Conservation (phyloP, 208 protist genomes). For the Herpetomonas samuelpessoai region DNA sequence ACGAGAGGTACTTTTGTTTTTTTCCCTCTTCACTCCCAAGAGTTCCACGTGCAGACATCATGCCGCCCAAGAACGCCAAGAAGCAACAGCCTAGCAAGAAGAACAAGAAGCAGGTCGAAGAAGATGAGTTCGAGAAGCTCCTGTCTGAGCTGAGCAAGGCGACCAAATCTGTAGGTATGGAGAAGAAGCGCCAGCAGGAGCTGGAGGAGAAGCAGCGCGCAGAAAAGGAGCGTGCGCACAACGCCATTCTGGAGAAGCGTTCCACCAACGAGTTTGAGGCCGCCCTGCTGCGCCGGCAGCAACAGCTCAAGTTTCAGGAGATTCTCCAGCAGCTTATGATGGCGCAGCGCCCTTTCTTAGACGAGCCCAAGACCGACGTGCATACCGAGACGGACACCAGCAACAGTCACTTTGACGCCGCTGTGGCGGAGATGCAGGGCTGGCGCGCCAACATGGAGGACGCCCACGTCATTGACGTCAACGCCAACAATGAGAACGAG, state of each 20-base stretch:
- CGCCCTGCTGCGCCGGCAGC: conserved; percentile 48
- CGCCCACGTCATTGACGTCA: conserved; percentile 64
- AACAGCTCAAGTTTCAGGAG: conserved; percentile 65
- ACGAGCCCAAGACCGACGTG: conserved; percentile 67
- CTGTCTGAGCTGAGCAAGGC: conserved; percentile 58
- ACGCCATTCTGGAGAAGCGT: conserved; percentile 34
- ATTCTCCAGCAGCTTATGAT: conserved; percentile 59
- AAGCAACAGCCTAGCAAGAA: conserved; percentile 27
- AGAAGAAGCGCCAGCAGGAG: conserved; percentile 26
- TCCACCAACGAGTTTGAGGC: conserved; percentile 42
- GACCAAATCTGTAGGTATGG: conserved; percentile 46
- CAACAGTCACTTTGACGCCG: conserved; percentile 69
- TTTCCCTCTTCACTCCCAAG: too few species aligned
- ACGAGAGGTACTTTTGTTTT: too few species aligned
- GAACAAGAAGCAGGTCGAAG: conserved; percentile 44
- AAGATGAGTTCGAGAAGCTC: conserved; percentile 72
- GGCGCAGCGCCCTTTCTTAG: conserved; percentile 51
- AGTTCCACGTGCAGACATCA: too few species aligned
- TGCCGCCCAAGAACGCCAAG: conserved; percentile 15
- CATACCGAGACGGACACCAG: conserved; percentile 33
- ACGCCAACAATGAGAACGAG: conserved; percentile 32
- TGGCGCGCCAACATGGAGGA: conserved; percentile 92
- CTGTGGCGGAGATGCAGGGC: conserved; percentile 84
- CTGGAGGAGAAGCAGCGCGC: conserved; percentile 35
- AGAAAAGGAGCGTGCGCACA: conserved; percentile 37